A percentile compares a stretch with the other conserved stretches of the same genome.
phyloP scores from a whole-genome alignment of 352 stramenopile genomes.

The Globisporangium recalcitrans region DNA sequence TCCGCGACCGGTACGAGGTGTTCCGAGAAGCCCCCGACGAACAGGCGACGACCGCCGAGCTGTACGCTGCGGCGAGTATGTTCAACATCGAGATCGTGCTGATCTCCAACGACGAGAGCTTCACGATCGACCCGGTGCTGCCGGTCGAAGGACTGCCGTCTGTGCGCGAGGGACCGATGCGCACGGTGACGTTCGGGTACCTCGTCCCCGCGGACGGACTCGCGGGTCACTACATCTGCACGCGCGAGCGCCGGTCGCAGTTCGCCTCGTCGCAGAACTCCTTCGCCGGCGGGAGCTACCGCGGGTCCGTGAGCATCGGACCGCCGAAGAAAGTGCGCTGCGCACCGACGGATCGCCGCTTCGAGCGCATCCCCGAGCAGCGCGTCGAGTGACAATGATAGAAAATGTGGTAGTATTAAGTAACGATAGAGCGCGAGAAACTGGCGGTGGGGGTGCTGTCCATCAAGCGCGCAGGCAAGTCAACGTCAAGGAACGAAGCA shows the following conservation, averaged over 20 bases:
- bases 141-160: conserved; percentile 54
- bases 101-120: conserved; percentile 77
- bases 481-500: background rate
- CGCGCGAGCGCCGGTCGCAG: conserved; percentile 40
- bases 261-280: conserved; percentile 43
- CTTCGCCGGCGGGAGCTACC: conserved; percentile 72
- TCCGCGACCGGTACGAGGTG: conserved; percentile 62
- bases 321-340: conserved; percentile 50
- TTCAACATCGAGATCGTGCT: conserved; percentile 80
- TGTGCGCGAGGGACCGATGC: conserved; percentile 43
- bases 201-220: conserved; percentile 60
- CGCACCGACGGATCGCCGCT: conserved; percentile 35
- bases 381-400: conserved; percentile 44
- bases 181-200: conserved; percentile 69
- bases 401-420: background rate
- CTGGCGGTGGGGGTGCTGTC: background rate
- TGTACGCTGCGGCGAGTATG: conserved; percentile 77
- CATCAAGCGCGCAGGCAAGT: background rate
- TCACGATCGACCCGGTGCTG: conserved; percentile 76
- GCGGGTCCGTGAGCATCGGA: conserved; percentile 63
- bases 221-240: conserved; percentile 81
- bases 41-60: conserved; percentile 70
- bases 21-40: conserved; percentile 70
- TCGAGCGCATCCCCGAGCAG: conserved; percentile 61
- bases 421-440: background rate